Evolutionary conservation across 768 basidiomycete genomes (phyloP).

Genomic region (Sarcodon sp.): DNA sequence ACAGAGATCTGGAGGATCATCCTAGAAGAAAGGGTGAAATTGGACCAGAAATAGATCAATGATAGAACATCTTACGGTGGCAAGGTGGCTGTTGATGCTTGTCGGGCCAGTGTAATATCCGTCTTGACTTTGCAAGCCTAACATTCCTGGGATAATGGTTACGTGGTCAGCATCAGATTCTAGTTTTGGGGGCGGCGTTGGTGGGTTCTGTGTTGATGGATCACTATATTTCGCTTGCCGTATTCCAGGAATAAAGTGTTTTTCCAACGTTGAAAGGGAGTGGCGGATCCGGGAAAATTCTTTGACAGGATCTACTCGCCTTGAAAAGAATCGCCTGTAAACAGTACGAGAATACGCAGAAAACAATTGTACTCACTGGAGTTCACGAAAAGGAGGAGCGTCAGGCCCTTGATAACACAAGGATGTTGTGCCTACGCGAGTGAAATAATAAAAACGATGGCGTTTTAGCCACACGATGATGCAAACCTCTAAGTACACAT

Average conservation of each 20-base stretch:
- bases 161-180: constrained; percentile 22
- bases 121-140: constrained; percentile 50
- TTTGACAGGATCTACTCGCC: constrained; percentile 44
- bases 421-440: constrained; percentile 54
- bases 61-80: constrained; percentile 31
- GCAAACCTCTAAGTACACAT: constrained; percentile 67
- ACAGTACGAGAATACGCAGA: constrained; percentile 9
- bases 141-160: constrained; percentile 51
- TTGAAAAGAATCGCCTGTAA: constrained; percentile 9
- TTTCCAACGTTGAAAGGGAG: constrained; percentile 54
- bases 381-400: constrained; percentile 36
- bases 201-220: constrained; percentile 8
- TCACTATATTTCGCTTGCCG: constrained; percentile 8
- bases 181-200: background rate
- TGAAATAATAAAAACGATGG: background rate
- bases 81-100: constrained; percentile 55
- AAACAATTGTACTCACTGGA: constrained; percentile 11
- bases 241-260: constrained; percentile 31
- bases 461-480: background rate
- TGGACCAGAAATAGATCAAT: constrained; percentile 2
- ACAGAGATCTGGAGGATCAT: constrained; percentile 16
- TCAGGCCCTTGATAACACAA: constrained; percentile 73
- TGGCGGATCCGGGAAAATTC: constrained; percentile 60
- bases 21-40: constrained; percentile 8
- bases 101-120: constrained; percentile 76